Percentiles rank a stretch among this genome's conserved stretches.
Evolutionary conservation across 108 stramenopile genomes (phyloP).

Genomic region (Thalassiosira profunda): DNA sequence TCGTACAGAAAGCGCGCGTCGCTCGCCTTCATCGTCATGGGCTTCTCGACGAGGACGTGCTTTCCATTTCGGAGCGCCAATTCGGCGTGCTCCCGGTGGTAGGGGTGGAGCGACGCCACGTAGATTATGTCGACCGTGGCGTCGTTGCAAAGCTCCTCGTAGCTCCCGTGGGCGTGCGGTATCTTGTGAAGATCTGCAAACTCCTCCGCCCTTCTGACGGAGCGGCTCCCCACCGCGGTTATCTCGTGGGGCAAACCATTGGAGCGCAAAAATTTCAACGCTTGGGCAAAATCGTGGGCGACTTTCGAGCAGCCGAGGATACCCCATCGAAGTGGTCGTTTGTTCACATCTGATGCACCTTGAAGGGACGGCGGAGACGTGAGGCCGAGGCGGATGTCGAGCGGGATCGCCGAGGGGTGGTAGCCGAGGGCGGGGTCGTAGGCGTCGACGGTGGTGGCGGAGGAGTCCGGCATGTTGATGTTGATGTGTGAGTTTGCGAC

Average conservation of each 20-base stretch:
- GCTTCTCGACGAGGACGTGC: conserved; percentile 61
- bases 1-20: conserved; percentile 30
- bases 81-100: conserved; percentile 46
- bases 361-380: not conserved
- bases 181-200: conserved; percentile 13
- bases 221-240: conserved; percentile 28
- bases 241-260: not conserved
- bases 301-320: conserved; percentile 55
- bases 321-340: conserved; percentile 46
- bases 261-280: conserved; percentile 17
- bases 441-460: conserved; percentile 5
- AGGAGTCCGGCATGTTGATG: no score
- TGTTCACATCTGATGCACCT: not conserved
- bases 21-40: conserved; percentile 39
- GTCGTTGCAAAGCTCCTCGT: conserved; percentile 47
- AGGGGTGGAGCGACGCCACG: conserved; percentile 48
- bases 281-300: conserved; percentile 57
- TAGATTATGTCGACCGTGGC: conserved; percentile 56
- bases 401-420: conserved; percentile 9
- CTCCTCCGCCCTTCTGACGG: not conserved
- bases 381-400: conserved; percentile 13
- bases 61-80: conserved; percentile 44
- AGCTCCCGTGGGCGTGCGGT: conserved; percentile 33
- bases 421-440: conserved; percentile 19
- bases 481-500: no score